Evolutionary conservation across 2,329 filamentous ascomycete genomes (phyloP).

Genomic region (Clarireedia sp.): DNA sequence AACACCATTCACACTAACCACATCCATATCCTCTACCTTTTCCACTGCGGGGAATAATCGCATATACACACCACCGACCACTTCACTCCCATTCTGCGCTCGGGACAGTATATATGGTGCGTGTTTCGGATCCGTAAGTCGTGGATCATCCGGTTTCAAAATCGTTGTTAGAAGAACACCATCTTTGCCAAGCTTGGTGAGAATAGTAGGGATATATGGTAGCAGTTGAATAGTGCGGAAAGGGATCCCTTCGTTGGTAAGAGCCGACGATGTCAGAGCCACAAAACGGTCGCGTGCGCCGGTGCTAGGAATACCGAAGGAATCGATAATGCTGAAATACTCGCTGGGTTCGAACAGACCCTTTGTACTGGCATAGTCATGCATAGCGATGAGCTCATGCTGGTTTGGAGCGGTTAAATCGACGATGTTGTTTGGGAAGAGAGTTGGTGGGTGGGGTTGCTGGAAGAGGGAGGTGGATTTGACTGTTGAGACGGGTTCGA

Average conservation of each 20-base stretch:
- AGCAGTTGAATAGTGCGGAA: constrained; percentile 78
- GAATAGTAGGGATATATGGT: constrained; percentile 76
- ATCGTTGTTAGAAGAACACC: constrained; percentile 62
- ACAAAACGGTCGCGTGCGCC: constrained; percentile 66
- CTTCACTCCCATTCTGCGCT: constrained; percentile 41
- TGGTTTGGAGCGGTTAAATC: constrained; percentile 76
- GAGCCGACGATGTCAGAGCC: constrained; percentile 52
- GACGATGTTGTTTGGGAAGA: constrained; percentile 56
- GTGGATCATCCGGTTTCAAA: constrained; percentile 57
- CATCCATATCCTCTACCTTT: constrained; percentile 56
- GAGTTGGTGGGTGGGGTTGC: not conserved
- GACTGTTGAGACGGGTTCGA: constrained; percentile 80
- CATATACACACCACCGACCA: constrained; percentile 77
- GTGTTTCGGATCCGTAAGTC: constrained; percentile 53
- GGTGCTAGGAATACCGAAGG: constrained; percentile 63
- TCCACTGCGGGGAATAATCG: constrained; percentile 54
- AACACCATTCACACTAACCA: constrained; percentile 87
- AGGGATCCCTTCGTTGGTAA: constrained; percentile 76
- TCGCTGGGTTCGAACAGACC: constrained; percentile 59
- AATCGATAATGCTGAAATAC: constrained; percentile 78
- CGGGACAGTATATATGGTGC: constrained; percentile 66
- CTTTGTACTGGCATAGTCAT: constrained; percentile 56
- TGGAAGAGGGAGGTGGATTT: constrained; percentile 67
- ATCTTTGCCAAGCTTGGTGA: constrained; percentile 69
- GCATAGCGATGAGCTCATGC: constrained; percentile 74